Percentiles rank a stretch among this genome's conserved stretches.
phyloP scores from a whole-genome alignment of 176 grass and related monocot genomes.

The Carex littledalei region DNA sequence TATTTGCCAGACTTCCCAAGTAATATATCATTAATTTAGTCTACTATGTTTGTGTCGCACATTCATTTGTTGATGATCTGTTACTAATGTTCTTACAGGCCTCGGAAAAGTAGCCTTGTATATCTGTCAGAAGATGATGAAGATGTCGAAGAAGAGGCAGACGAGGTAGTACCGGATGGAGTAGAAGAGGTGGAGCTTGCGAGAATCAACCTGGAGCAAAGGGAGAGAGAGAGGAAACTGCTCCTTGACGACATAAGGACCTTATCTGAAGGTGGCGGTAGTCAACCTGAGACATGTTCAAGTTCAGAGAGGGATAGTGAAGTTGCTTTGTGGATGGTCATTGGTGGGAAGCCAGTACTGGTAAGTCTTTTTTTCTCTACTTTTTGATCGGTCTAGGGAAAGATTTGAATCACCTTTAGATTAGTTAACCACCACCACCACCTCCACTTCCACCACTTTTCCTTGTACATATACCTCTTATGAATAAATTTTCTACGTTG shows the following conservation, averaged over 20 bases:
- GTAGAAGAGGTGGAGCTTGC: constrained; percentile 99
- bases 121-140: constrained; percentile 94
- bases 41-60: background rate
- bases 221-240: constrained; percentile 83
- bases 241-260: constrained; percentile 91
- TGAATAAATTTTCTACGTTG: background rate
- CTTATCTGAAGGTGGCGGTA: constrained; percentile 45
- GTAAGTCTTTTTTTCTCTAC: constrained; percentile 28
- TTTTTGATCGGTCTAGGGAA: background rate
- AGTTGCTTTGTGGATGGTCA: constrained; percentile 84
- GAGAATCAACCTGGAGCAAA: constrained; percentile 79
- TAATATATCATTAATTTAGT: constrained; percentile 35
- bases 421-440: background rate
- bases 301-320: constrained; percentile 41
- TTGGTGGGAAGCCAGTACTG: constrained; percentile 45
- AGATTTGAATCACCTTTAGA: background rate
- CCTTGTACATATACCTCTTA: background rate
- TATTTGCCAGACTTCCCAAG: constrained; percentile 86
- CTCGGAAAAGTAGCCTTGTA: constrained; percentile 84
- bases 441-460: background rate
- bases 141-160: constrained; percentile 97
- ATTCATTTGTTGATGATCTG: constrained; percentile 1
- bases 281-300: constrained; percentile 35
- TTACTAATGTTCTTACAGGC: constrained; percentile 39
- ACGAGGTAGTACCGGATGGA: constrained; percentile 98